phyloP scores from a whole-genome alignment of 305 asterid species.

The Lippia alba region DNA sequence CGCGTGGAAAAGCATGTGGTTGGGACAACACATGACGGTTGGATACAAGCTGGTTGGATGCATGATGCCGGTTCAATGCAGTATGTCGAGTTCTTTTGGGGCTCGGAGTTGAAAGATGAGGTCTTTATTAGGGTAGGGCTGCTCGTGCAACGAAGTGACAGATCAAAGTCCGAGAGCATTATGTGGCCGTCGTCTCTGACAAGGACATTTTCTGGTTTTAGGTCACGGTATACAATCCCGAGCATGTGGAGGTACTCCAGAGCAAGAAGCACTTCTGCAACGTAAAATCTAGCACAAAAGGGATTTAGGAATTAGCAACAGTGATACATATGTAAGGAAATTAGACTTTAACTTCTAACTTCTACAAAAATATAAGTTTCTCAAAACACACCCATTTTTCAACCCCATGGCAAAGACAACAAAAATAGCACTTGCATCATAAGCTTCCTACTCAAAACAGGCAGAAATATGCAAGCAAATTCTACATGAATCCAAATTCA shows the following conservation, averaged over 20 bases:
- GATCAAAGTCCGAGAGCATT: conserved; percentile 75
- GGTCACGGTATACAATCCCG: conserved; percentile 66
- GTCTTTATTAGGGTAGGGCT: conserved; percentile 61
- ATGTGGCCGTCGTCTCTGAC: conserved; percentile 73
- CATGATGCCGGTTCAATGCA: conserved; percentile 45
- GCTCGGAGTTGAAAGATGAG: conserved; percentile 36
- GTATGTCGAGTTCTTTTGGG: conserved; percentile 40
- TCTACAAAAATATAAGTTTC: too few relatives aligned
- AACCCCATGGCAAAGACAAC: too few relatives aligned
- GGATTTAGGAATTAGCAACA: background rate
- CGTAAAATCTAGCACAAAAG: conserved; percentile 54
- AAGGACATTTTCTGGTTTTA: conserved; percentile 68
- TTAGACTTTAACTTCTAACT: too few relatives aligned
- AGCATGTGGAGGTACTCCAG: conserved; percentile 73
- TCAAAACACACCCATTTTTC: too few relatives aligned
- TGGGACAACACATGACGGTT: conserved; percentile 46
- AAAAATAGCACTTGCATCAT: background rate
- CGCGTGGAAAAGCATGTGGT: conserved; percentile 51
- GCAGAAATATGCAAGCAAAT: conserved; percentile 1
- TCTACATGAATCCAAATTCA: background rate
- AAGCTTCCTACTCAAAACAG: background rate
- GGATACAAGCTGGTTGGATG: conserved; percentile 39
- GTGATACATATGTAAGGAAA: too few relatives aligned
- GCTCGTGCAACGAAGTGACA: conserved; percentile 56
- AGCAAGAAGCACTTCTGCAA: conserved; percentile 62